These are phyloP conservation scores for Rubia balearica DNA, from an alignment of 305 asterid genomes.

Conservation along the genomic window DNA sequence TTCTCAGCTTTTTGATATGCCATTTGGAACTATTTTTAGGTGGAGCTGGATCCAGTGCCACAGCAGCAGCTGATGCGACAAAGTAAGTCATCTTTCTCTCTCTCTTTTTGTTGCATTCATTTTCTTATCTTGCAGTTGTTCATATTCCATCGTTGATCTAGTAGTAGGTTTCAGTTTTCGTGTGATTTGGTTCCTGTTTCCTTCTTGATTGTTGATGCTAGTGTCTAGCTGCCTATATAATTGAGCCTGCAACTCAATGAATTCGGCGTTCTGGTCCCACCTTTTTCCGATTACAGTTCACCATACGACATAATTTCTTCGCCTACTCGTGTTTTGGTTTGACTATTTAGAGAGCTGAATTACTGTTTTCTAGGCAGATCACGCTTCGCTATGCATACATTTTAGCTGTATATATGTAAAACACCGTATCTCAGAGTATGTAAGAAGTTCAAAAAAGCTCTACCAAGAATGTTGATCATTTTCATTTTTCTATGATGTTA, in stretches of 20 bases:
- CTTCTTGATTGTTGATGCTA: slow-evolving; percentile 1
- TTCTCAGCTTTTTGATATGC: background rate
- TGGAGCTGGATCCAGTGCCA: slow-evolving; percentile 49
- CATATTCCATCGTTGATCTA: background rate
- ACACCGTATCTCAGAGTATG: background rate
- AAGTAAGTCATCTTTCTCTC: slow-evolving; percentile 47
- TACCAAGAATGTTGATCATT: background rate
- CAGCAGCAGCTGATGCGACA: slow-evolving; percentile 70
- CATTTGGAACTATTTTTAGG: slow-evolving; percentile 39
- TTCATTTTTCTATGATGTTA: background rate
- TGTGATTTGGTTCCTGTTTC: background rate
- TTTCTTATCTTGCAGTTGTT: background rate
- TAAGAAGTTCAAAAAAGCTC: background rate
- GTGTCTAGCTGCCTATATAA: background rate
- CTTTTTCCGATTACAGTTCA: background rate
- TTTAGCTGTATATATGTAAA: background rate
- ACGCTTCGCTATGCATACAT: background rate
- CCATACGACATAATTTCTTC: background rate
- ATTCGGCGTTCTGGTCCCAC: background rate
- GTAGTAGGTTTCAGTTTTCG: background rate
- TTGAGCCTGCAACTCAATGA: background rate
- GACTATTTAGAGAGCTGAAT: background rate
- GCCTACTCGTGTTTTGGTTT: background rate
- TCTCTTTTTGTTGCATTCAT: slow-evolving; percentile 8
- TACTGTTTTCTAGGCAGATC: background rate